A percentile compares a stretch with the other conserved stretches of the same genome.
These are phyloP conservation scores for Flaveria sonorensis DNA, from an alignment of 129 eudicot genomes.

Conservation along the genomic window DNA sequence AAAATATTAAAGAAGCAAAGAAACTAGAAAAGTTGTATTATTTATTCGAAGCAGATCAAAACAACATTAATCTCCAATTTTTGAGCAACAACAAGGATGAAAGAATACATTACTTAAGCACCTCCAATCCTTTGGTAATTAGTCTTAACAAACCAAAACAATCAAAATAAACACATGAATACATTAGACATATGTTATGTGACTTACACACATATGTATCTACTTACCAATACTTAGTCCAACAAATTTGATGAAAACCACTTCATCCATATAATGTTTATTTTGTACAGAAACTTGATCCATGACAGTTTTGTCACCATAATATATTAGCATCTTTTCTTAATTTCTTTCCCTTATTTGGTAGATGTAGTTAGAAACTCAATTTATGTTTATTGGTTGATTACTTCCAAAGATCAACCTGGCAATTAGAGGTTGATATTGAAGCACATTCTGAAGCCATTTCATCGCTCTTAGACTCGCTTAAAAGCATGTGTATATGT, in stretches of 20 bases:
- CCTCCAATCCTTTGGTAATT: constrained; percentile 31
- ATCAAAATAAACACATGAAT: constrained; percentile 30
- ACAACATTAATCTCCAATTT: constrained; percentile 5
- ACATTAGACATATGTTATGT: constrained; percentile 31
- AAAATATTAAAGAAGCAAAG: background rate
- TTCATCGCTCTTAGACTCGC: constrained; percentile 48
- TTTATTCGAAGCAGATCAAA: background rate
- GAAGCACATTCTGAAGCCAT: constrained; percentile 61
- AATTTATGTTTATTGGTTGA: background rate
- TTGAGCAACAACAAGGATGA: constrained; percentile 2
- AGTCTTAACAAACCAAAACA: constrained; percentile 33
- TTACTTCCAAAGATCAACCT: constrained; percentile 72
- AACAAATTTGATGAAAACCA: constrained; percentile 18
- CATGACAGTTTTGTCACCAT: constrained; percentile 27
- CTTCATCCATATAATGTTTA: constrained; percentile 34
- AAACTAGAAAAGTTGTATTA: background rate
- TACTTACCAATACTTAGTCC: constrained; percentile 20
- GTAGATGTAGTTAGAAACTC: constrained; percentile 16
- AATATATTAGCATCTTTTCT: constrained; percentile 27
- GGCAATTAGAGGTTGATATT: constrained; percentile 55
- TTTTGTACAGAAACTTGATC: constrained; percentile 45
- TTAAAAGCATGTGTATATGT: constrained; percentile 48
- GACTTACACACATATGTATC: constrained; percentile 15
- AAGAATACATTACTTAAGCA: constrained; percentile 17
- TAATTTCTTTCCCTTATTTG: constrained; percentile 6